phyloP scores from a whole-genome alignment of 768 basidiomycete species.

The Exsudoporus frostii region DNA sequence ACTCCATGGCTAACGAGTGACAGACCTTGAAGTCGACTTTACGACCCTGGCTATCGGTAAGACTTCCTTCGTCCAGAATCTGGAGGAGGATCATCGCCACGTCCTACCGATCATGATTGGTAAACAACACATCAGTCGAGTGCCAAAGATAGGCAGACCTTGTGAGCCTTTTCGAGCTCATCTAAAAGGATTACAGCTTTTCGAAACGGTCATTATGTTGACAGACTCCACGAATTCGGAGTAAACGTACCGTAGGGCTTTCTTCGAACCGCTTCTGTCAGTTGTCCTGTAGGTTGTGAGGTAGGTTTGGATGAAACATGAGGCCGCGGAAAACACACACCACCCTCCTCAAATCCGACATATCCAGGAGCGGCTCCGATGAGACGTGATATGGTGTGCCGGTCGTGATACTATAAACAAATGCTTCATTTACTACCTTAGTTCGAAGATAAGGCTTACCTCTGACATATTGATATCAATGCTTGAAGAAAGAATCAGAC shows the following conservation, averaged over 20 bases:
- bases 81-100: conserved; percentile 89
- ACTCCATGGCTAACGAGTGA: not conserved
- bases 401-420: conserved; percentile 71
- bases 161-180: conserved; percentile 79
- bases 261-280: conserved; percentile 63
- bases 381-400: conserved; percentile 86
- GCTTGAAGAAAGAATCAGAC: conserved; percentile 34
- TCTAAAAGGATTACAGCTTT: conserved; percentile 63
- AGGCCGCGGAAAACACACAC: conserved; percentile 34
- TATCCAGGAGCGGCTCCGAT: conserved; percentile 94
- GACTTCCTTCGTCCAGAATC: conserved; percentile 84
- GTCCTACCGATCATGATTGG: conserved; percentile 43
- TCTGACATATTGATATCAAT: conserved; percentile 97
- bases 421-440: not conserved
- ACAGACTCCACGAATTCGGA: not conserved
- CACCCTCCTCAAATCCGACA: conserved; percentile 71
- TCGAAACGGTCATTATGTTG: not conserved
- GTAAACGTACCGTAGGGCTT: conserved; percentile 48
- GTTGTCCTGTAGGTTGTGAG: conserved; percentile 39
- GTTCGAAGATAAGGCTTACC: conserved; percentile 20
- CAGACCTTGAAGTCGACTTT: conserved; percentile 85
- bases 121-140: not conserved
- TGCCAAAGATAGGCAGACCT: conserved; percentile 36
- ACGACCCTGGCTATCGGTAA: conserved; percentile 90
- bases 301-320: not conserved